phyloP scores from a whole-genome alignment of 129 eudicot species.

The Gnaphalium uliginosum region DNA sequence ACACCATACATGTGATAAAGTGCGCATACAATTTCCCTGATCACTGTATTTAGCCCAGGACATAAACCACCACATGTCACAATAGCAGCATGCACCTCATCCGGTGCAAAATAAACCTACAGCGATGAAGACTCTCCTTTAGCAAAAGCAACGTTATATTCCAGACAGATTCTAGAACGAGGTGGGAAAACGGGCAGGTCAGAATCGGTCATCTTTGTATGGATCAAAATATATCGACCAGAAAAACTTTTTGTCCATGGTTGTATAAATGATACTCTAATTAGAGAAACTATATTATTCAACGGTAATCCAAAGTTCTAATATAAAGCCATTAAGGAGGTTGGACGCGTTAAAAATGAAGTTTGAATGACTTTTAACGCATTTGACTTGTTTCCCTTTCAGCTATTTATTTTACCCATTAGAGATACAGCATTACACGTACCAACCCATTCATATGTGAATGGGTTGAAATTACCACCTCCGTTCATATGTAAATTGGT shows the following conservation, averaged over 20 bases:
- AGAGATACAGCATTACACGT: background rate
- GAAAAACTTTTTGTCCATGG: background rate
- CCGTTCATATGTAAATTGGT: background rate
- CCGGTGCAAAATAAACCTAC: conserved; percentile 85
- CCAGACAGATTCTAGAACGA: background rate
- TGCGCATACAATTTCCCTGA: conserved; percentile 87
- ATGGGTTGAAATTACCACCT: background rate
- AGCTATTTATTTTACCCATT: background rate
- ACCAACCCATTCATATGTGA: background rate
- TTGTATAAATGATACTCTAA: background rate
- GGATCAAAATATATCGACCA: background rate
- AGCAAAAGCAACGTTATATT: conserved; percentile 22
- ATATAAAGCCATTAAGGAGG: background rate
- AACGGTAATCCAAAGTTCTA: background rate
- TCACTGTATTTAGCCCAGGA: conserved; percentile 90
- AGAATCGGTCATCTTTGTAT: background rate
- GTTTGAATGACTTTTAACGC: background rate
- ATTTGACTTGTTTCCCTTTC: background rate
- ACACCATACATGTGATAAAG: conserved; percentile 91
- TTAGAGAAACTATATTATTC: background rate
- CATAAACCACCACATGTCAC: conserved; percentile 95
- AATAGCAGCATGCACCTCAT: conserved; percentile 86
- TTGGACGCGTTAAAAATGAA: background rate
- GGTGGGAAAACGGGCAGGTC: background rate
- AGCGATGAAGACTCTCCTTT: conserved; percentile 26